phyloP scores from a whole-genome alignment of 495 filamentous ascomycete species.

The Penicillium silybi region DNA sequence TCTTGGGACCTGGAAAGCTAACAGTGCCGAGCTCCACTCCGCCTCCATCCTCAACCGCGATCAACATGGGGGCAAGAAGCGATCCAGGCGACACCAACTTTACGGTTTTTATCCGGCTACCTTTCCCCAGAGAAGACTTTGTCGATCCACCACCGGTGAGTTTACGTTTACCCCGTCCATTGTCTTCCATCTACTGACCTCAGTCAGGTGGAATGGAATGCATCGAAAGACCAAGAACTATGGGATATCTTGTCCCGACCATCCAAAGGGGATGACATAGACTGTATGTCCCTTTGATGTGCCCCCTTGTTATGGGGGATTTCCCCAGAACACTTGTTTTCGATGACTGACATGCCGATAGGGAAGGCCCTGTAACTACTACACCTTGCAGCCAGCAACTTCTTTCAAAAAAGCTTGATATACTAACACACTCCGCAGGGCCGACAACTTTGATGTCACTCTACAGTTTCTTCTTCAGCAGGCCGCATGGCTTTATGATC shows the following conservation, averaged over 20 bases:
- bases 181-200: conserved; percentile 8
- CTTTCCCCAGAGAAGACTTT: conserved; percentile 83
- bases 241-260: conserved; percentile 82
- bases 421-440: conserved; percentile 38
- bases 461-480: conserved; percentile 89
- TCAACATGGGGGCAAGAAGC: conserved; percentile 13
- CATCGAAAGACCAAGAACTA: conserved; percentile 77
- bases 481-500: conserved; percentile 91
- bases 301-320: no score
- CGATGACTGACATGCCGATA: conserved; percentile 40
- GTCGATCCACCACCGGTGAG: conserved; percentile 82
- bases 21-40: neutral
- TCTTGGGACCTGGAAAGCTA: neutral
- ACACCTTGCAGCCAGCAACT: conserved; percentile 2
- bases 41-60: neutral
- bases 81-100: conserved; percentile 40
- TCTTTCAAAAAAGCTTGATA: neutral
- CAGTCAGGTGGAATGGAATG: conserved; percentile 66
- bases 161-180: neutral
- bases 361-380: conserved; percentile 80
- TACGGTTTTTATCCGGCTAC: conserved; percentile 81
- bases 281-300: conserved; percentile 57
- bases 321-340: neutral
- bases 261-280: conserved; percentile 68
- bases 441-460: conserved; percentile 66